Conservation (phyloP, 1,284 basidiomycete species). For the Boletus austroedulis region DNA sequence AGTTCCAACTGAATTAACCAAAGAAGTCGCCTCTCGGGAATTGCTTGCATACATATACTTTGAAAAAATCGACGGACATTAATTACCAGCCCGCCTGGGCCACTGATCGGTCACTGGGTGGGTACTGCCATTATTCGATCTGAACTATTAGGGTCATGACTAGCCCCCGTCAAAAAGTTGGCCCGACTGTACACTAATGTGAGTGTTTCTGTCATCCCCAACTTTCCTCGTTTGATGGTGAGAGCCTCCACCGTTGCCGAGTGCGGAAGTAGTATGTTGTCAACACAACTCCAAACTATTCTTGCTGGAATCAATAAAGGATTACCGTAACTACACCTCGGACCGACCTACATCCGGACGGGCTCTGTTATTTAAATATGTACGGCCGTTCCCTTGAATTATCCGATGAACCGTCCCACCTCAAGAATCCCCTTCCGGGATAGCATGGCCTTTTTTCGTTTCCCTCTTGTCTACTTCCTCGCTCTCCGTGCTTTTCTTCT, state of each 20-base stretch:
- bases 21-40: not conserved
- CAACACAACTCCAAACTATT: not conserved
- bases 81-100: not conserved
- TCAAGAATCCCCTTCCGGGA: not conserved
- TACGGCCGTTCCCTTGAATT: too few species aligned
- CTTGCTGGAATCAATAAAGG: not conserved
- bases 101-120: too few species aligned
- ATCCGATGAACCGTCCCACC: not conserved
- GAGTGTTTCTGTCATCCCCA: too few species aligned
- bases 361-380: too few species aligned
- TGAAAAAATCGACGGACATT: conserved; percentile 8
- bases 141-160: too few species aligned
- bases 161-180: too few species aligned
- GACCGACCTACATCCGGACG: not conserved
- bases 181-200: too few species aligned
- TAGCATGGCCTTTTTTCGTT: not conserved
- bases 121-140: too few species aligned
- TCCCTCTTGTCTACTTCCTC: not conserved
- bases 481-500: not conserved
- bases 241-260: too few species aligned
- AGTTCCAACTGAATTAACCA: not conserved
- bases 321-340: not conserved
- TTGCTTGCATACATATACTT: not conserved
- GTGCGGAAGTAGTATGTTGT: not conserved
- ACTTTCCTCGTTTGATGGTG: too few species aligned